phyloP scores from a whole-genome alignment of 352 stramenopile species.

The Achlya hypogyna region DNA sequence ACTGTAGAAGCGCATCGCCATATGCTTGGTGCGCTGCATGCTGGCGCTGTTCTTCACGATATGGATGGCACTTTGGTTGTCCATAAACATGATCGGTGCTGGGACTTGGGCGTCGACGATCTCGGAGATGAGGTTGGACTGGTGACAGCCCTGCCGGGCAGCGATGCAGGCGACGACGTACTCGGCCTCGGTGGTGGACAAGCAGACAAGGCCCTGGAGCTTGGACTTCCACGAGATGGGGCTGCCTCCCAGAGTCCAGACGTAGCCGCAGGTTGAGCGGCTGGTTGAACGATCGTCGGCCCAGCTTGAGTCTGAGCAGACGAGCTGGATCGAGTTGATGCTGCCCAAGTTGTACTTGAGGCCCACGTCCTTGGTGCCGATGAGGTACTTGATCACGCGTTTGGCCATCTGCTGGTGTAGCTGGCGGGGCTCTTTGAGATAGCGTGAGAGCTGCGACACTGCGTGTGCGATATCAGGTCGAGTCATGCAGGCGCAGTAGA shows the following conservation, averaged over 20 bases:
- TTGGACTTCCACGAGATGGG: constrained; percentile 2
- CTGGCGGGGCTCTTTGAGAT: not conserved
- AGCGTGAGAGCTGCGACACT: not conserved
- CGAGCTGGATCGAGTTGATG: not conserved
- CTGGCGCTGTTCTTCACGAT: not conserved
- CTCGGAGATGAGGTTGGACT: not conserved
- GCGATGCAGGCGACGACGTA: not conserved
- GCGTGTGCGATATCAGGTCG: constrained; percentile 3
- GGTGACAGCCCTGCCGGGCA: not conserved
- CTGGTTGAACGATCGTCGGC: not conserved
- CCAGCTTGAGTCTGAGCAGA: not conserved
- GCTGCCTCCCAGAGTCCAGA: not conserved
- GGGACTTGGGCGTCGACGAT: too few species aligned
- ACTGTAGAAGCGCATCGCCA: constrained; percentile 1
- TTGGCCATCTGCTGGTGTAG: not conserved
- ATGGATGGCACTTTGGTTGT: constrained; percentile 7
- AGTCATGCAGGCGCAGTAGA: not conserved
- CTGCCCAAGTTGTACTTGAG: not conserved
- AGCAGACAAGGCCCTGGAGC: not conserved
- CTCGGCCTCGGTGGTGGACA: constrained; percentile 8
- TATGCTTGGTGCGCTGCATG: constrained; percentile 4
- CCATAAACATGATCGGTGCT: too few species aligned
- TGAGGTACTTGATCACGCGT: not conserved
- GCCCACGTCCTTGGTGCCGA: not conserved
- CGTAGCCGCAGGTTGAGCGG: constrained; percentile 1